A percentile compares a stretch with the other conserved stretches of the same genome.
Evolutionary conservation across 2,329 filamentous ascomycete genomes (phyloP).

Genomic region (Colletotrichum eleusines): DNA sequence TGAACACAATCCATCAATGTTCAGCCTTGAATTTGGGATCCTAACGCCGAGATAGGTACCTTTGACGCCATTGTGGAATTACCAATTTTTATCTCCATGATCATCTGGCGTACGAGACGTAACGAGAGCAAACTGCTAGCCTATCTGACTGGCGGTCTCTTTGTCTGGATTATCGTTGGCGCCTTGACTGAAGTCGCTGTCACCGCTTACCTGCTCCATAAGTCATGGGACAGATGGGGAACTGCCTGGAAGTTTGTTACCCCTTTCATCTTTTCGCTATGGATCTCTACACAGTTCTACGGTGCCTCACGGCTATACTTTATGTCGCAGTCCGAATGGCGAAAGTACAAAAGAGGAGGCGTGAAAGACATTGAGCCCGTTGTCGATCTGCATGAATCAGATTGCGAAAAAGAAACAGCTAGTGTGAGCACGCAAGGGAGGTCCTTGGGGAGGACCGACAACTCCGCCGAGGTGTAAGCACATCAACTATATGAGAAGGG

Average conservation of each 20-base stretch:
- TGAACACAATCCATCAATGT: not conserved
- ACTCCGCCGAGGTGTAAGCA: not conserved
- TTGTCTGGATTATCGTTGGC: constrained; percentile 9
- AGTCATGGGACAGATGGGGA: constrained; percentile 38
- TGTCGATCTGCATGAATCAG: not conserved
- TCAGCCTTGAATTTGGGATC: fast-evolving
- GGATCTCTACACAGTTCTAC: constrained; percentile 38
- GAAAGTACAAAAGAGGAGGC: not conserved
- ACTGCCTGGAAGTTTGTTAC: constrained; percentile 32
- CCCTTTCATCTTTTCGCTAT: constrained; percentile 35
- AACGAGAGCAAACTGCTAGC: constrained; percentile 13
- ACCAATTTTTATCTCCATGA: constrained; percentile 31
- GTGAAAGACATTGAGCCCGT: not conserved
- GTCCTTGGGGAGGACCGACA: not conserved
- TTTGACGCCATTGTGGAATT: constrained; percentile 30
- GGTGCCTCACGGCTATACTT: constrained; percentile 22
- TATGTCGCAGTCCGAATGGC: constrained; percentile 28
- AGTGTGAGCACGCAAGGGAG: too few species aligned
- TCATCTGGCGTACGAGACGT: constrained; percentile 29
- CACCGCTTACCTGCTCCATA: constrained; percentile 33
- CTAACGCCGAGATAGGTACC: constrained; percentile 4
- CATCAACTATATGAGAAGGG: too few species aligned
- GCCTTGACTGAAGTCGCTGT: constrained; percentile 23
- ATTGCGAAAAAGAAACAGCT: not conserved
- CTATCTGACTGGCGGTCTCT: constrained; percentile 5